phyloP scores from a whole-genome alignment of 73 alveolate genomes.

The Symbiodinium pilosum region DNA sequence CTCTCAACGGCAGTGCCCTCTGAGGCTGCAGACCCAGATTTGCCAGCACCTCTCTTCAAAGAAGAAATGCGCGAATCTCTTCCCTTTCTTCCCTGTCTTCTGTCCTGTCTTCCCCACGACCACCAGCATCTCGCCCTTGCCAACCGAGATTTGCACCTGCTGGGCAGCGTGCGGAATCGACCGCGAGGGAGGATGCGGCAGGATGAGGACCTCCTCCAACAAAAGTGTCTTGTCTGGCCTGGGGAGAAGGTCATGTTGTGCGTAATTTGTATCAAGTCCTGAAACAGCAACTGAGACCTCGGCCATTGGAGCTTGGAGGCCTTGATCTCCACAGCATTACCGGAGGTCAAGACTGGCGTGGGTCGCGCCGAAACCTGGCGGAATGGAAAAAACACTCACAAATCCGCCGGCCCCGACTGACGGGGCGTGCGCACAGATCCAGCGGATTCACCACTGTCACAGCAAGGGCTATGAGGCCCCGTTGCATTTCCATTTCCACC shows the following conservation, averaged over 20 bases:
- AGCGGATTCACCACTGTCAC: no score
- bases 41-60: slow-evolving; percentile 38
- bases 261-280: background rate
- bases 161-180: background rate
- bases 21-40: slow-evolving; percentile 25
- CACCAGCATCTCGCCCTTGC: slow-evolving; percentile 57
- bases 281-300: no score
- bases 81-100: background rate
- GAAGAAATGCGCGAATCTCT: background rate
- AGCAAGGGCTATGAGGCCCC: no score
- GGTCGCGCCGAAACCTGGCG: slow-evolving; percentile 64
- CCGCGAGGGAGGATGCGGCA: no score
- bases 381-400: no score
- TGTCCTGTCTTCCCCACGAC: slow-evolving; percentile 52
- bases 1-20: no score
- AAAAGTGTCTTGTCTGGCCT: slow-evolving; percentile 62
- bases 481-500: no score
- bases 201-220: slow-evolving; percentile 72
- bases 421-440: no score
- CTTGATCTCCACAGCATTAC: slow-evolving; percentile 14
- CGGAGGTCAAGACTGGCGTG: background rate
- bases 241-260: background rate
- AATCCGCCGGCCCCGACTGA: no score
- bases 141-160: slow-evolving; percentile 62
- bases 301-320: slow-evolving; percentile 84